Base-by-base conservation (phyloP, 2,329 filamentous ascomycete genomes). In the Macrophomina pseudophaseolina region DNA sequence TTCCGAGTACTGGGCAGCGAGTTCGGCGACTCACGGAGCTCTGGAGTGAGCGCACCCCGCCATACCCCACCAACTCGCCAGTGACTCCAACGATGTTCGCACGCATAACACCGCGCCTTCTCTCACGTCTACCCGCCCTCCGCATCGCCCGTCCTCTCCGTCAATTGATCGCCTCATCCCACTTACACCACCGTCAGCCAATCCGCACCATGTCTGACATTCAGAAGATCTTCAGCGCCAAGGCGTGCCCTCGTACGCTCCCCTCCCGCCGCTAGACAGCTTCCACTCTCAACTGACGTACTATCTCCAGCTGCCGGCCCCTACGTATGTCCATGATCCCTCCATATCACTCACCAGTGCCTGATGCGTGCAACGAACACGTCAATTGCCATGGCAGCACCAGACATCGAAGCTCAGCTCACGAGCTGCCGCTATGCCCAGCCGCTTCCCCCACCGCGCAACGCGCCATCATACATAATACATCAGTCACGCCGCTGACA, bases 191-290 rank as follows among this genome's bases (percentile, higher is more conserved):
- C 14, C 63, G 53, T 46, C 64, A 44, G 23, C 33, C 54, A 23
- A 23, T 35, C 46, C 63, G 66, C 63, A 74, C 72, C 18, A 81
- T 82, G 80, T 76, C 79, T 48, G 80, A 80, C 52, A 78, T 82
- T 64, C 80, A 81, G 75, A 79, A 80, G 68, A 74, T 82, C 59
- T 73, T 76, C 68, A 80, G 79, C 8, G 73, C 74, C 42, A 76
- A 81, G 69, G 80, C 80, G 11, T 79, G 76, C 68, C 79, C 80
- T 66, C 79, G 80, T 82, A 75, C 71, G 78, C 75, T 40, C 40
- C 40, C 49, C 42, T 8, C 4, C 28, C 44, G 9, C 12, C 28
- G 52, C 38, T 32, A 40, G 46, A 66, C 33, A 53, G 52, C 30
- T 3, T 59, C 48, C n/a, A 44, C 14, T 33, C 5, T 40, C 28